These are phyloP conservation scores for Exophiala dermatitidis DNA, from an alignment of 2,329 filamentous ascomycete species.

Conservation along the genomic window DNA sequence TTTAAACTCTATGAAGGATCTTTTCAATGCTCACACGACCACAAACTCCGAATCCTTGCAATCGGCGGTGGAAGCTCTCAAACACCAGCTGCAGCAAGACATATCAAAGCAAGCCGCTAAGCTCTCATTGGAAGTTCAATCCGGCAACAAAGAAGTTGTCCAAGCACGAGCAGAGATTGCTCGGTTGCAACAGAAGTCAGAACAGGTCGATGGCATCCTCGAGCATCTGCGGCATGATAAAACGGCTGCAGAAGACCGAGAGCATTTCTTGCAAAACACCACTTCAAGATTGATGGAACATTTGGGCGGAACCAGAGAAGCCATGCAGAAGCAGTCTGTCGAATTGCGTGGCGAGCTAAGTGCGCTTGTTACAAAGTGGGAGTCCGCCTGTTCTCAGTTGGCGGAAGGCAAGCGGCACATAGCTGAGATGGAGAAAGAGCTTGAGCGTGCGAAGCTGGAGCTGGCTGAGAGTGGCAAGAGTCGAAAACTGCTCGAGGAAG, in stretches of 20 bases:
- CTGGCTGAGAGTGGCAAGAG: neutral
- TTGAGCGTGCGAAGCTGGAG: neutral
- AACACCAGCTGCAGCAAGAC: constrained; percentile 1
- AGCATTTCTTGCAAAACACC: neutral
- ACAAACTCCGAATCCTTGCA: constrained; percentile 1
- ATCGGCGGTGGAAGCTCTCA: constrained; percentile 1
- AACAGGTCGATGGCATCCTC: constrained; percentile 1
- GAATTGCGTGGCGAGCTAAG: neutral
- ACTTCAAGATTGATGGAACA: neutral
- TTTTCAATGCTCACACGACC: neutral
- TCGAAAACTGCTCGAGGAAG: neutral
- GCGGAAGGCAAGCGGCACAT: constrained; percentile 5
- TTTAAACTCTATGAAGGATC: neutral
- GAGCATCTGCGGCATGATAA: constrained; percentile 5
- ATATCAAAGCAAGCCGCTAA: neutral
- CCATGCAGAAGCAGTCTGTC: neutral
- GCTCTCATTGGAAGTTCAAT: neutral
- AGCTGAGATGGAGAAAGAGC: neutral
- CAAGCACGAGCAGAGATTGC: constrained; percentile 4
- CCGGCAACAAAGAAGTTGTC: neutral
- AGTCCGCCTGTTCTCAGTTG: constrained; percentile 6
- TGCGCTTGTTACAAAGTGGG: constrained; percentile 5
- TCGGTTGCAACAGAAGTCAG: neutral
- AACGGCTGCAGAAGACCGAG: constrained; percentile 1
- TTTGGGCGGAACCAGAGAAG: neutral